Percentiles rank a stretch among this genome's conserved stretches.
phyloP scores from a whole-genome alignment of 306 rosid genomes.

The Prunus padus region DNA sequence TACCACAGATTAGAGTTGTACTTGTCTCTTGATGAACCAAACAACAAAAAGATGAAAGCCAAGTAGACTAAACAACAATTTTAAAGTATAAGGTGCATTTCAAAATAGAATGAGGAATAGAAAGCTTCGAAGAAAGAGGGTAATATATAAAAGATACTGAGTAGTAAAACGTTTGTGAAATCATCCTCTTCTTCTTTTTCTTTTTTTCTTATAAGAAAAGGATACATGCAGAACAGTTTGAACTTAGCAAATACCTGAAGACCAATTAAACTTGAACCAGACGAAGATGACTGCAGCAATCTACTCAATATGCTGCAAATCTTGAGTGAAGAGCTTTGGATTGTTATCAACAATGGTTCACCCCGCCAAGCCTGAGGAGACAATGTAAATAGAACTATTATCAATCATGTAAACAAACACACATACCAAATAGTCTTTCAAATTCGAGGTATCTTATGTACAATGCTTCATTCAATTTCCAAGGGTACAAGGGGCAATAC shows the following conservation, averaged over 20 bases:
- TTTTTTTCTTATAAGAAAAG: background rate
- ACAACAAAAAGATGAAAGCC: slow-evolving; percentile 9
- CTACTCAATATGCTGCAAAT: slow-evolving; percentile 52
- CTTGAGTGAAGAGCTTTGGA: slow-evolving; percentile 48
- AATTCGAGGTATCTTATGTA: background rate
- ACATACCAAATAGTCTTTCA: background rate
- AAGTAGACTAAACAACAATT: background rate
- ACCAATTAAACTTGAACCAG: slow-evolving; percentile 46
- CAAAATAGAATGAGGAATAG: background rate
- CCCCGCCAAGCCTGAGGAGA: slow-evolving; percentile 63
- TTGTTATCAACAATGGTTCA: slow-evolving; percentile 60
- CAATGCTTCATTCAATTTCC: background rate
- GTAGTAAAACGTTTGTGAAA: slow-evolving; percentile 18
- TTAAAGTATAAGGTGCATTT: background rate
- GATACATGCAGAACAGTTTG: slow-evolving; percentile 3
- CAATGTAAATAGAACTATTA: slow-evolving; percentile 14
- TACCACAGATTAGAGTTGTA: slow-evolving; percentile 31
- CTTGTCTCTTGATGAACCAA: background rate
- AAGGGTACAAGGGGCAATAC: background rate
- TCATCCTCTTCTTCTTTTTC: background rate
- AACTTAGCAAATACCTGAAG: slow-evolving; percentile 61
- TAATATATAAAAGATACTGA: background rate
- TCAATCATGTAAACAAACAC: background rate
- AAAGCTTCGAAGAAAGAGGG: background rate
- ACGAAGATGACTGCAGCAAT: slow-evolving; percentile 49